A percentile compares a stretch with the other conserved stretches of the same genome.
phyloP scores from a whole-genome alignment of 163 green algal species.

The Prototheca stagnorum region DNA sequence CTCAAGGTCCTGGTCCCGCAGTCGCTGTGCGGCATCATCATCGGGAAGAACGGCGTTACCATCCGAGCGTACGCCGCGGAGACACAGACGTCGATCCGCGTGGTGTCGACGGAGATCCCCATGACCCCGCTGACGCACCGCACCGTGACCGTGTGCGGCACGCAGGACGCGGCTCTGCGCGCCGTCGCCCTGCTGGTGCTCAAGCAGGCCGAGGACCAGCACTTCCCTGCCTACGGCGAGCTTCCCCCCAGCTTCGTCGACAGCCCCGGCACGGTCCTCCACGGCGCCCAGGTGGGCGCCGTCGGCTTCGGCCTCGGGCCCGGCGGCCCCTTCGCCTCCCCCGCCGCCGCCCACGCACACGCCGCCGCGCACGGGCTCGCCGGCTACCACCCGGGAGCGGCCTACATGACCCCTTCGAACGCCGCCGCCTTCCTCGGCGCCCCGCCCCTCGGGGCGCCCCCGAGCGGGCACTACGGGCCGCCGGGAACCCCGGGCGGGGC shows the following conservation, averaged over 20 bases:
- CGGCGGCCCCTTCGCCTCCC: no score
- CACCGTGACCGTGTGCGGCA: slow-evolving; percentile 45
- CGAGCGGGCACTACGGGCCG: no score
- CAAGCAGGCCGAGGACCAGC: slow-evolving; percentile 47
- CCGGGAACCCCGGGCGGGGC: no score
- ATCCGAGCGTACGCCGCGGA: slow-evolving; percentile 52
- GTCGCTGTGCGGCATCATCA: slow-evolving; percentile 53
- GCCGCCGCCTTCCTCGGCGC: no score
- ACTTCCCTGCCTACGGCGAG: slow-evolving; percentile 30
- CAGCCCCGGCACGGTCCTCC: neutral
- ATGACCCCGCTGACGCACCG: slow-evolving; percentile 15
- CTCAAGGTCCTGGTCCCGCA: slow-evolving; percentile 55
- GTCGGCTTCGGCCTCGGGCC: no score
- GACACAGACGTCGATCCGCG: slow-evolving; percentile 38
- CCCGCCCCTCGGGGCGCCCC: no score
- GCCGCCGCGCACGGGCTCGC: no score
- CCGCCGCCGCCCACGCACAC: no score
- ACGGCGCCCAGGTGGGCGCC: no score
- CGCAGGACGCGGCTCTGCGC: slow-evolving; percentile 5
- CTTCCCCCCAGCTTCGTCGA: slow-evolving; percentile 5
- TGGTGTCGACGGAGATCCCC: slow-evolving; percentile 1
- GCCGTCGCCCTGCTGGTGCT: slow-evolving; percentile 37
- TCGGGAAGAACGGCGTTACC: slow-evolving; percentile 57
- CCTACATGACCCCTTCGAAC: no score
- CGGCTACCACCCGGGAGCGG: no score